Conservation (phyloP, 306 rosid species). For the Prunus kanzakura region DNA sequence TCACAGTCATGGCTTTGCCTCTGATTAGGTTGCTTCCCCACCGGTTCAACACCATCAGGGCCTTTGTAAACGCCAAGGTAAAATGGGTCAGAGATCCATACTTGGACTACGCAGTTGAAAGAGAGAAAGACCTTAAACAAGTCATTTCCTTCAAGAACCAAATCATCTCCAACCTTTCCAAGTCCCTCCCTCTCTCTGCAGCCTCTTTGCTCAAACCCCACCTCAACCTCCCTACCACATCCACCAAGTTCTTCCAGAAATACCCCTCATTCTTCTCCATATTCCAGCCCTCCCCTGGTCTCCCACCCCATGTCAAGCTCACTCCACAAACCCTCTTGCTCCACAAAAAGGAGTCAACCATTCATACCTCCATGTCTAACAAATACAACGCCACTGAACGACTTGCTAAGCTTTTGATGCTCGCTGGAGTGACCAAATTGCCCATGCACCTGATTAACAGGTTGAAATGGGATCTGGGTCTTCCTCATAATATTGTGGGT, state of each 20-base stretch:
- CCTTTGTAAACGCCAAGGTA: conserved; percentile 63
- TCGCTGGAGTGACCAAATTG: conserved; percentile 52
- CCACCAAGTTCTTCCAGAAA: conserved; percentile 46
- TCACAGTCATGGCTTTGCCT: conserved; percentile 36
- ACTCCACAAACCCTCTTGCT: conserved; percentile 51
- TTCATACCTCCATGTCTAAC: conserved; percentile 39
- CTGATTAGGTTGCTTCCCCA: conserved; percentile 30
- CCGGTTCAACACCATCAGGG: conserved; percentile 42
- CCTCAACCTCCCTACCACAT: conserved; percentile 48
- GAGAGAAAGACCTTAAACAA: conserved; percentile 70
- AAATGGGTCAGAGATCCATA: conserved; percentile 83
- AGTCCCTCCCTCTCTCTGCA: conserved; percentile 50
- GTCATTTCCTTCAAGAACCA: conserved; percentile 57
- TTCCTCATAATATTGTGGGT: conserved; percentile 52
- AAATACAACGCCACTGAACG: conserved; percentile 48
- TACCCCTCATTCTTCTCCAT: conserved; percentile 49
- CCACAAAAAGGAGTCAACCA: conserved; percentile 55
- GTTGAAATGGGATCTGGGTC: conserved; percentile 88
- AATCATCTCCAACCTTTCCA: conserved; percentile 52
- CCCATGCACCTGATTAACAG: conserved; percentile 64
- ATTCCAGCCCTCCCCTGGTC: conserved; percentile 54
- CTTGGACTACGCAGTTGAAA: conserved; percentile 62
- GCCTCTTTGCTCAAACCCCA: conserved; percentile 54
- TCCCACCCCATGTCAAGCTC: conserved; percentile 53
- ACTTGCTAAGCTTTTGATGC: conserved; percentile 73